Base-by-base conservation (phyloP, 2,329 filamentous ascomycete genomes). In the Aspergillus japonicus region DNA sequence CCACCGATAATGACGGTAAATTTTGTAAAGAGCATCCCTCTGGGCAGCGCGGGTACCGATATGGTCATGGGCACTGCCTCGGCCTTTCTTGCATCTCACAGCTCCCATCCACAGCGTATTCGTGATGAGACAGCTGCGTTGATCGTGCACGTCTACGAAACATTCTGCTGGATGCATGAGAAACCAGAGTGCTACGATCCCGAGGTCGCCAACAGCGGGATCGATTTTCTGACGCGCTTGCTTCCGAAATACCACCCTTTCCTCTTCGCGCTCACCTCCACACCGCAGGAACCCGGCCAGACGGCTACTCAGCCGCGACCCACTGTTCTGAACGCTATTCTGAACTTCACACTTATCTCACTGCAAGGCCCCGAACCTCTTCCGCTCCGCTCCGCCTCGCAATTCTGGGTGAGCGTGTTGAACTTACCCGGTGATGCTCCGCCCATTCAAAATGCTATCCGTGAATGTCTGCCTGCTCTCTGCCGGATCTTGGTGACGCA, bases 1-100 rank as follows among this genome's bases (percentile, higher is more conserved):
- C 71, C 76, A 21, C 73, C 77, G 2, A 64, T 69, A n/a, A 64
- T 77, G 48, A 78, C 73, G 3, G 74, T 77, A 23, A 70, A 74
- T 23, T 78, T 81, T 50, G 73, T 81, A 47, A 76, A 71, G 56
- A 72, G 72, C 50, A 70, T 79, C 53, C 75, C 76, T 19, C 62
- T 77, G 21, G 71, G 75, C 5, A 75, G 72, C 54, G 68, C 75
- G 6, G 75, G 75, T 10, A 76, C 76, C 10, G 77, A 78, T 65
- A 70, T 74, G 31, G 75, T 79, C 12, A 80, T 81, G 77, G 73
- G 70, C 16, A 80, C 78, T 5, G 78, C 78, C 6, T 78, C 78
- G 2, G 75, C 79, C 21, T 80, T 80, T 60, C 66, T 81, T 31
- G 77, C 78, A 19, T 79, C 78, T 10, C 74, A 78, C 50, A 69